phyloP scores from a whole-genome alignment of 345 rosid species.

The Syzygium aromaticum region DNA sequence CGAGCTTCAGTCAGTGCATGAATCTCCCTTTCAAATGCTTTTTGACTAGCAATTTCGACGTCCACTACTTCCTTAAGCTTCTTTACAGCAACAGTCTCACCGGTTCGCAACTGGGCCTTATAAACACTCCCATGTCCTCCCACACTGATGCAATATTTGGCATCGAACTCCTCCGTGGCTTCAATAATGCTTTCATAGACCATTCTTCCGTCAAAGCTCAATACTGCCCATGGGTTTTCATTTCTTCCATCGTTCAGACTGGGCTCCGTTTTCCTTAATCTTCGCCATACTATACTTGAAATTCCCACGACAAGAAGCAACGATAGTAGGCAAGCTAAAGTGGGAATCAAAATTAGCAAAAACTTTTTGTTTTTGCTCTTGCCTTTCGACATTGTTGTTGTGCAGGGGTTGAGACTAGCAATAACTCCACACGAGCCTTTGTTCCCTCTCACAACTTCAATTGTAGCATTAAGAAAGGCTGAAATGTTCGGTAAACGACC shows the following conservation, averaged over 20 bases:
- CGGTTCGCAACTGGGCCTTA: constrained; percentile 7
- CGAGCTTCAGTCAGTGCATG: constrained; percentile 5
- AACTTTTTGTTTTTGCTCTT: neutral
- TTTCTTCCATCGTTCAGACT: neutral
- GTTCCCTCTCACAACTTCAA: neutral
- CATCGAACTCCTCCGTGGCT: constrained; percentile 6
- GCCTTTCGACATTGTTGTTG: neutral
- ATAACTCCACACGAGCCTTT: constrained; percentile 8
- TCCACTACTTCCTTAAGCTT: neutral
- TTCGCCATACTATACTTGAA: neutral
- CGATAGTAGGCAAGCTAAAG: neutral
- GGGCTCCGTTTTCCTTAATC: neutral
- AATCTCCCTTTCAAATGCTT: constrained; percentile 19
- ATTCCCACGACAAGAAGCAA: neutral
- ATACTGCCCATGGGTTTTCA: neutral
- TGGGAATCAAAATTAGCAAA: neutral
- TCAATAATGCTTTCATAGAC: constrained; percentile 9
- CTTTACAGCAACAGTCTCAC: constrained; percentile 13
- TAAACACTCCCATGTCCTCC: constrained; percentile 16
- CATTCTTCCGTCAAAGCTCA: constrained; percentile 2
- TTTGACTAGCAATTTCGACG: neutral
- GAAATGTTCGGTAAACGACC: constrained; percentile 17
- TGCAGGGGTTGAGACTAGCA: constrained; percentile 1
- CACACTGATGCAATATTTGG: constrained; percentile 7
- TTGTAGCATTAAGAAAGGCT: constrained; percentile 6